Percentiles rank a stretch among this genome's conserved stretches.
Conservation (phyloP, 2,329 filamentous ascomycete genomes). For the Diplodia seriata region DNA sequence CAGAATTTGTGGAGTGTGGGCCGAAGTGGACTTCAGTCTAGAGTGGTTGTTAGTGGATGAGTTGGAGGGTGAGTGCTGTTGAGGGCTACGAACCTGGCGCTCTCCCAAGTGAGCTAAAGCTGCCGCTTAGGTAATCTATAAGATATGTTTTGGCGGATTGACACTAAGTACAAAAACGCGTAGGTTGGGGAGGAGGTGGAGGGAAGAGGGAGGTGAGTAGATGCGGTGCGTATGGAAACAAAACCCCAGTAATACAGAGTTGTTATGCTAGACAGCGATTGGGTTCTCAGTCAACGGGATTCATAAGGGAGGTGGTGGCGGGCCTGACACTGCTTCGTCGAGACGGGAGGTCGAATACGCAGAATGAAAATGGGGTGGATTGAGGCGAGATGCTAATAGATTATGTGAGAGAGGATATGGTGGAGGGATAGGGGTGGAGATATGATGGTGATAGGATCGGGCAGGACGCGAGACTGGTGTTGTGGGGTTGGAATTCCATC, state of each 20-base stretch:
- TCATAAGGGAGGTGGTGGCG: not conserved
- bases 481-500: not conserved
- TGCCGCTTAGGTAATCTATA: not conserved
- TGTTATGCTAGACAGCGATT: not conserved
- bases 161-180: not conserved
- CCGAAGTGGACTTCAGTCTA: conserved; percentile 47
- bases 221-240: too few species aligned
- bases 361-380: not conserved
- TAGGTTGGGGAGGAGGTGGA: not conserved
- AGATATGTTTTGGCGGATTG: rapidly evolving
- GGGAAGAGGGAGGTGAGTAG: too few species aligned
- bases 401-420: too few species aligned
- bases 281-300: not conserved
- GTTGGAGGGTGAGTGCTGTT: not conserved
- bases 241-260: not conserved
- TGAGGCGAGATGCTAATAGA: not conserved
- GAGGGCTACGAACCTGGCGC: conserved; percentile 1
- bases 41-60: not conserved
- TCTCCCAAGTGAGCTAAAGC: conserved; percentile 26
- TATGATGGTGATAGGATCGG: not conserved
- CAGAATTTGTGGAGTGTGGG: conserved; percentile 34
- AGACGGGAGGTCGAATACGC: not conserved
- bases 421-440: not conserved
- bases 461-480: not conserved
- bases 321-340: not conserved